phyloP scores from a whole-genome alignment of 371 early-diverging fungal species.

The Chytridiales sp. region DNA sequence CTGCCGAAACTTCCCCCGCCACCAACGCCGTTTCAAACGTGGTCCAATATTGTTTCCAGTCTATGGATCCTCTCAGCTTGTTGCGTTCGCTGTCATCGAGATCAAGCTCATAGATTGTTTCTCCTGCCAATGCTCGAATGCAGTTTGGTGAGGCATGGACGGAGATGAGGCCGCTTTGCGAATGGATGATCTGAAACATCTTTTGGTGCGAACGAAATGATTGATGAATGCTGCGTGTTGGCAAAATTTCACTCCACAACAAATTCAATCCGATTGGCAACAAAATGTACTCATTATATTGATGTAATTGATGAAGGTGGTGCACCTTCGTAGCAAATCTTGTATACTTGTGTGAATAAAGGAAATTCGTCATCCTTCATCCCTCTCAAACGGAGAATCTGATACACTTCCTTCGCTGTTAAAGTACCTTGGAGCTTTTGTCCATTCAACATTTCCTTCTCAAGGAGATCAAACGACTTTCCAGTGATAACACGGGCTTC shows the following conservation, averaged over 20 bases:
- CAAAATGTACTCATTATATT: slow-evolving; percentile 23
- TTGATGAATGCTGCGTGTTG: background rate
- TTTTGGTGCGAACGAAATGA: background rate
- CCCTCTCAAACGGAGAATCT: slow-evolving; percentile 67
- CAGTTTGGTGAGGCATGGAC: background rate
- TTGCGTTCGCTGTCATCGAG: too few relatives aligned
- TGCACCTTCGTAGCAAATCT: slow-evolving; percentile 72
- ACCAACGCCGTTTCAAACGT: too few relatives aligned
- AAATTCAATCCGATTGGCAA: background rate
- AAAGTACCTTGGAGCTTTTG: slow-evolving; percentile 98
- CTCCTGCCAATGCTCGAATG: background rate
- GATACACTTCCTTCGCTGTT: slow-evolving; percentile 86
- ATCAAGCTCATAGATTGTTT: too few relatives aligned
- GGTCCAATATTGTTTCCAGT: too few relatives aligned
- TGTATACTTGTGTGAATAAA: slow-evolving; percentile 83
- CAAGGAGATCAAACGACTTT: slow-evolving; percentile 87
- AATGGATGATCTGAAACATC: background rate
- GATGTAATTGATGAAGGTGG: slow-evolving; percentile 38
- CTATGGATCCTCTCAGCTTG: too few relatives aligned
- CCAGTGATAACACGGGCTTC: slow-evolving; percentile 88
- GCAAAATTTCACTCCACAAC: background rate
- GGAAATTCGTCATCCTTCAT: slow-evolving; percentile 76
- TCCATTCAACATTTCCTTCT: slow-evolving; percentile 88
- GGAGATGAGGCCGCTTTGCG: background rate
- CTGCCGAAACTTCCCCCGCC: too few relatives aligned